phyloP scores from a whole-genome alignment of 495 filamentous ascomycete genomes.

The Talaromyces proteolyticus region DNA sequence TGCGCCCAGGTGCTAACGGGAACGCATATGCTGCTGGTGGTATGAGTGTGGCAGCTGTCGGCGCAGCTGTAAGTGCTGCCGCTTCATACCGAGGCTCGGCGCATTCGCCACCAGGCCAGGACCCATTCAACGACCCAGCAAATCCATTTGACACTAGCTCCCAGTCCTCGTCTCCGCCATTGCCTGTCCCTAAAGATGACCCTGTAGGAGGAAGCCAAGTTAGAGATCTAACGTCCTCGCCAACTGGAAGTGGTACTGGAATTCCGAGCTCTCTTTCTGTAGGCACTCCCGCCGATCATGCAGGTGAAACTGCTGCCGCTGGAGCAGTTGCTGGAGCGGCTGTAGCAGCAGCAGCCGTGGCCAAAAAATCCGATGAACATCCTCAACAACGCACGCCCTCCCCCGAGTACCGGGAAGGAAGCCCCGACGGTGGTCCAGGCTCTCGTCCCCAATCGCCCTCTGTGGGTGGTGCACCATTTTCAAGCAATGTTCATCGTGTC shows the following conservation, averaged over 20 bases:
- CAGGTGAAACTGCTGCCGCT: constrained; percentile 23
- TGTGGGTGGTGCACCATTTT: constrained; percentile 38
- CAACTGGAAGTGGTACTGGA: constrained; percentile 11
- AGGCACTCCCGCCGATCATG: constrained; percentile 12
- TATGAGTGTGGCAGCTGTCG: constrained; percentile 23
- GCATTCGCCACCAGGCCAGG: constrained; percentile 19
- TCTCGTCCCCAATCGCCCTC: constrained; percentile 37
- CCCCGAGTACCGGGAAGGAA: constrained; percentile 17
- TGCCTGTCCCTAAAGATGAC: constrained; percentile 9
- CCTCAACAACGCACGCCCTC: constrained; percentile 11
- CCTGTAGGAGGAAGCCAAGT: not conserved
- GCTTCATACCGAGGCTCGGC: constrained; percentile 7
- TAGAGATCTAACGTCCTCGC: constrained; percentile 1
- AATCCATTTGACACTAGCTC: constrained; percentile 44
- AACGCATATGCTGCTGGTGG: constrained; percentile 38
- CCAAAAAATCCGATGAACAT: constrained; percentile 20
- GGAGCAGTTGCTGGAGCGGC: constrained; percentile 29
- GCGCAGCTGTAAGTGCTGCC: constrained; percentile 13
- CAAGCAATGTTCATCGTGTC: constrained; percentile 73
- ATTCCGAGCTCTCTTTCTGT: constrained; percentile 9
- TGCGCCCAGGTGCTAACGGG: constrained; percentile 86
- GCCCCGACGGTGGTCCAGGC: constrained; percentile 8
- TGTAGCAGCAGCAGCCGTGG: constrained; percentile 22
- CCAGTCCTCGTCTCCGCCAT: constrained; percentile 34
- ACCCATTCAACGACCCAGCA: constrained; percentile 41